Base-by-base conservation (phyloP, 129 eudicot species). In the Escallonia rubra region DNA sequence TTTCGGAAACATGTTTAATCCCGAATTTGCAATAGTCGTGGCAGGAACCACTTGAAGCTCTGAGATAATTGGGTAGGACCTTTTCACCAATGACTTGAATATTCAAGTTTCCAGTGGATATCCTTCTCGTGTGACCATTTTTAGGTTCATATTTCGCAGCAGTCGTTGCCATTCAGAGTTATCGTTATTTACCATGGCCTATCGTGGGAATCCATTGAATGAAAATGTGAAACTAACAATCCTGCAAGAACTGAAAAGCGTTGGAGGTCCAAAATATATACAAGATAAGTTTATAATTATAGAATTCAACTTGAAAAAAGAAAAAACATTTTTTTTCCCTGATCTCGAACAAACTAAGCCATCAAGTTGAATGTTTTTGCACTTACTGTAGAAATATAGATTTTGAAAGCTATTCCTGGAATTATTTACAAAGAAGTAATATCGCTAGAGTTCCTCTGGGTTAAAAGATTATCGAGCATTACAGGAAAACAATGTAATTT, bases 11-110 rank as follows among this genome's bases (percentile, higher is more conserved):
- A 16, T 64, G 76, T 72, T 57, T 77, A 8, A 41, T 11, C 34
- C 79, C 90, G 63, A 64, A 62, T 70, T 91, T 91, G 88, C 97
- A 91, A 11, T 71, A 48, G 73, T 91, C 90, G 76, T 91, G 96
- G 75, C 96, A 83, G 47, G 97, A 91, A 65, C 78, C 77, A 0
- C 62, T 23, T 60, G 88, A 78, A 69, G 69, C 78, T 15, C 71
- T 73, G 75, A 79, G 90, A 75, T 83, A 87, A 74, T 81, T 82
- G 16, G 96, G 83, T 43, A 38, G 46, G 47, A 67, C 71, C 43
- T 72, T 76, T 15, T 81, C 62, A 61, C 57, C 61, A 2, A 43
- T 64, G 13, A 55, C 50, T 62, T 74, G 68, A 76, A 61, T 72
- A 61, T 45, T 65, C 38, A 57, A 43, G 68, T 67, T 72, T 52